phyloP scores from a whole-genome alignment of 306 rosid species.

The Vicia faba region DNA sequence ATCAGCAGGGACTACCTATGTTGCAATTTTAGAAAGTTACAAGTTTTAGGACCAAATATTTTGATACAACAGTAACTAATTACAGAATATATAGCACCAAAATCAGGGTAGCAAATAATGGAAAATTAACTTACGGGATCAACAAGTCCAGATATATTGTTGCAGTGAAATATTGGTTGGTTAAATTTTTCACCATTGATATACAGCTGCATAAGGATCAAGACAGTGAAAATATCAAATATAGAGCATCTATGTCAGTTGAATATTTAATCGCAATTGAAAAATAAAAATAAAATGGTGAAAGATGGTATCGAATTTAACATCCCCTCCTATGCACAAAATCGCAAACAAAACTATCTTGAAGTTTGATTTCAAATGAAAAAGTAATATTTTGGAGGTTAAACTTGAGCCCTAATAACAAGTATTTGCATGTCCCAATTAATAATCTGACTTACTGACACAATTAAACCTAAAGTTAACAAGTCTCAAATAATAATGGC shows the following conservation, averaged over 20 bases:
- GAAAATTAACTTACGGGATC: constrained; percentile 75
- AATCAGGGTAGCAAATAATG: constrained; percentile 1
- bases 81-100: background rate
- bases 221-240: background rate
- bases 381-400: constrained; percentile 1
- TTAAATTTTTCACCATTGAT: constrained; percentile 83
- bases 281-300: no score
- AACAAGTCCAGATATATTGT: constrained; percentile 88
- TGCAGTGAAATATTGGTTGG: constrained; percentile 96
- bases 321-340: no score
- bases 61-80: background rate
- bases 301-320: no score
- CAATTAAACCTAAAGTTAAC: constrained; percentile 1
- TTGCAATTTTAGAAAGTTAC: background rate
- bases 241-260: constrained; percentile 1
- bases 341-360: constrained; percentile 7
- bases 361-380: background rate
- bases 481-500: constrained; percentile 3
- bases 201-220: constrained; percentile 67
- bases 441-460: background rate
- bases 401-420: background rate
- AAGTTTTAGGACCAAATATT: constrained; percentile 15
- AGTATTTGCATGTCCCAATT: constrained; percentile 2
- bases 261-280: background rate
- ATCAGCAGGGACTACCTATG: constrained; percentile 86